A percentile compares a stretch with the other conserved stretches of the same genome.
Evolutionary conservation across 1,284 basidiomycete species (phyloP).

Genomic region (Porogramme epimiltina): DNA sequence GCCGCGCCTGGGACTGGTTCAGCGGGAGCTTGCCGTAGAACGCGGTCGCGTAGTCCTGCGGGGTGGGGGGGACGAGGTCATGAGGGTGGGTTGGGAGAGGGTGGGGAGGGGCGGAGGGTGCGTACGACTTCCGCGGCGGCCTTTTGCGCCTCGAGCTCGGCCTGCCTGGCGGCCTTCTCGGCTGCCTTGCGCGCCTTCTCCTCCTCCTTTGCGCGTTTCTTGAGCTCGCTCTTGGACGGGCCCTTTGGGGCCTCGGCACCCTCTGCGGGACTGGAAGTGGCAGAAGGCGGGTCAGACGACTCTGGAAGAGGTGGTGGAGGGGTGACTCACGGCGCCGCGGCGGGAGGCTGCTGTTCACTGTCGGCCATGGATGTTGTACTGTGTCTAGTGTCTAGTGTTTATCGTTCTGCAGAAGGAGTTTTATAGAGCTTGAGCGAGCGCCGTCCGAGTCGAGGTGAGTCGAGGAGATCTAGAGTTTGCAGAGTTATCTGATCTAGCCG

Average conservation of each 20-base stretch:
- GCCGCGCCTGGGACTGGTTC: slow-evolving; percentile 86
- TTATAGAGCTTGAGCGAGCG: slow-evolving; percentile 14
- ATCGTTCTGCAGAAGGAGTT: slow-evolving; percentile 12
- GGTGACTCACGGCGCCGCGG: slow-evolving; percentile 27
- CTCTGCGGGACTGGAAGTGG: slow-evolving; percentile 34
- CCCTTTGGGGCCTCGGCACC: slow-evolving; percentile 35
- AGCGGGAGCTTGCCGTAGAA: slow-evolving; percentile 92
- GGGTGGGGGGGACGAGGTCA: slow-evolving; percentile 1
- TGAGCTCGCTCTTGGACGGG: slow-evolving; percentile 87
- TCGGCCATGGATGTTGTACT: too few species aligned
- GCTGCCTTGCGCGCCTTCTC: slow-evolving; percentile 93
- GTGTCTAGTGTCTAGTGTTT: too few species aligned
- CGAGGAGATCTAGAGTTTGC: slow-evolving; percentile 17
- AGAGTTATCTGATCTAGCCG: slow-evolving; percentile 22
- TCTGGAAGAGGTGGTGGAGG: neutral
- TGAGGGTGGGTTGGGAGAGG: slow-evolving; percentile 1
- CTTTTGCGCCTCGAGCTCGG: slow-evolving; percentile 75
- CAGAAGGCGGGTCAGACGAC: neutral
- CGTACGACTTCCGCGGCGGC: slow-evolving; percentile 74
- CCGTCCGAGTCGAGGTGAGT: slow-evolving; percentile 12
- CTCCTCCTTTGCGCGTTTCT: slow-evolving; percentile 90
- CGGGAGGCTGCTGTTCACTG: slow-evolving; percentile 15
- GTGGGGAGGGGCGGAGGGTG: slow-evolving; percentile 20
- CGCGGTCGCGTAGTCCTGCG: slow-evolving; percentile 80
- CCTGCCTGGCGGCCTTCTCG: slow-evolving; percentile 79